These are phyloP conservation scores for Fusarium falciforme DNA, from an alignment of 2,329 filamentous ascomycete species.

Conservation along the genomic window DNA sequence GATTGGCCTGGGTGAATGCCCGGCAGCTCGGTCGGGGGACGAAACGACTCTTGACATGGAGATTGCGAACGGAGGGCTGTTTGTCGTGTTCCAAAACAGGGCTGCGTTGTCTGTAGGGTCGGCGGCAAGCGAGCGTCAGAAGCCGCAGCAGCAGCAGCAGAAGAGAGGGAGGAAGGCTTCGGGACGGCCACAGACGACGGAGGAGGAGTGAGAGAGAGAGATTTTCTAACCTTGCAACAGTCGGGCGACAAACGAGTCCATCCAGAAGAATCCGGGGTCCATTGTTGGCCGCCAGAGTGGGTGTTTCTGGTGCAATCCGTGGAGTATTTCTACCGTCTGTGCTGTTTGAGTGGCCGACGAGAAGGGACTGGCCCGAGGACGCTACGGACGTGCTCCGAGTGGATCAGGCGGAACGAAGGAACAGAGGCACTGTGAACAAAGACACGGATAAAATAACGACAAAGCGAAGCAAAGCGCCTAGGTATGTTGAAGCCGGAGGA, in stretches of 20 bases:
- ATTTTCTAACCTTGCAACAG: constrained; percentile 43
- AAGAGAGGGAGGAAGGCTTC: not conserved
- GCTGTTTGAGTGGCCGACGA: constrained; percentile 1
- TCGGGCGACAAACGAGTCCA: constrained; percentile 38
- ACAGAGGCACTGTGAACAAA: not conserved
- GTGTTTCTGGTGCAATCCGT: constrained; percentile 34
- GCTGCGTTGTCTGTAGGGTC: constrained; percentile 37
- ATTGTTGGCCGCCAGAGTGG: constrained; percentile 34
- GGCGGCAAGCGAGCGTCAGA: constrained; percentile 37
- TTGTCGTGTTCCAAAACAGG: constrained; percentile 32
- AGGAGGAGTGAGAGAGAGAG: not conserved
- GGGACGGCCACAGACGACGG: not conserved
- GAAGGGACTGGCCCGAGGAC: not conserved
- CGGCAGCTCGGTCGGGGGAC: constrained; percentile 24
- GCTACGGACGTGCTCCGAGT: not conserved
- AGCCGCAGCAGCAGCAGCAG: constrained; percentile 26
- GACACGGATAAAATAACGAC: not conserved
- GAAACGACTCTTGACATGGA: constrained; percentile 41
- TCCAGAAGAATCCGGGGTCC: constrained; percentile 38
- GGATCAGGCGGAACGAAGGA: not conserved
- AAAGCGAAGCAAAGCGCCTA: not conserved
- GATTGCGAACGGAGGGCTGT: constrained; percentile 33
- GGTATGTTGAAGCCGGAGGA: not conserved
- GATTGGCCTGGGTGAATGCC: constrained; percentile 28
- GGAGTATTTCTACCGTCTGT: constrained; percentile 17